Percentiles rank a stretch among this genome's conserved stretches.
phyloP scores from a whole-genome alignment of 352 stramenopile species.

The Aphanomyces stellatus region DNA sequence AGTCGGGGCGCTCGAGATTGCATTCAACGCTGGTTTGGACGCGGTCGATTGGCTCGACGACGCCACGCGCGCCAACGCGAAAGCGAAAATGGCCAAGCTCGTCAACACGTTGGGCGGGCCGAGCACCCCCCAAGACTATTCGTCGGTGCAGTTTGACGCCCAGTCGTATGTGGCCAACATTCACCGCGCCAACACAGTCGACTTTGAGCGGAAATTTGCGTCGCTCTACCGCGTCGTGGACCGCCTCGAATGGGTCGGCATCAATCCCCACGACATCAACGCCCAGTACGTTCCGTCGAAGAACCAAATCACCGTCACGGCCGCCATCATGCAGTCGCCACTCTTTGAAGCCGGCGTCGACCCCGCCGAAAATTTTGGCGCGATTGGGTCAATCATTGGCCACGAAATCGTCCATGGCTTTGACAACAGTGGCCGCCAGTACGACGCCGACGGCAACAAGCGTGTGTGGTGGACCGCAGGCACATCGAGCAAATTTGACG shows the following conservation, averaged over 20 bases:
- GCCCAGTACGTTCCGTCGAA: constrained; percentile 53
- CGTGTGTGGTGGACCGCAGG: constrained; percentile 85
- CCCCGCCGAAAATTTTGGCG: constrained; percentile 83
- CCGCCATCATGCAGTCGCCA: constrained; percentile 87
- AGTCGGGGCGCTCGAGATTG: constrained; percentile 75
- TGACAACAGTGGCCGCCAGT: constrained; percentile 88
- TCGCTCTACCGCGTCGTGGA: constrained; percentile 37
- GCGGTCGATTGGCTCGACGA: constrained; percentile 88
- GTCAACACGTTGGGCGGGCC: constrained; percentile 57
- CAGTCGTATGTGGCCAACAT: no score
- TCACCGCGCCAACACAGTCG: constrained; percentile 29
- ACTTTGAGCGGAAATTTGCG: constrained; percentile 25
- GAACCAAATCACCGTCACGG: constrained; percentile 90
- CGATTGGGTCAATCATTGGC: constrained; percentile 87
- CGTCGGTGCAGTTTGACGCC: no score
- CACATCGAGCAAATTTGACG: constrained; percentile 35
- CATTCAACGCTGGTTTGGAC: constrained; percentile 65
- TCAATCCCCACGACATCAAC: constrained; percentile 89
- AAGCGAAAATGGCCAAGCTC: constrained; percentile 85
- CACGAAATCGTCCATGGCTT: constrained; percentile 93
- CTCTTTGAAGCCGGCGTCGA: constrained; percentile 72
- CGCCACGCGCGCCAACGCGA: constrained; percentile 58
- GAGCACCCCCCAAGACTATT: constrained; percentile 27
- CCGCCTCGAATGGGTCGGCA: constrained; percentile 58
- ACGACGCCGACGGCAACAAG: constrained; percentile 71